Evolutionary conservation across 805 yeast species (phyloP).

Genomic region (Isabelozyma gotoi): DNA sequence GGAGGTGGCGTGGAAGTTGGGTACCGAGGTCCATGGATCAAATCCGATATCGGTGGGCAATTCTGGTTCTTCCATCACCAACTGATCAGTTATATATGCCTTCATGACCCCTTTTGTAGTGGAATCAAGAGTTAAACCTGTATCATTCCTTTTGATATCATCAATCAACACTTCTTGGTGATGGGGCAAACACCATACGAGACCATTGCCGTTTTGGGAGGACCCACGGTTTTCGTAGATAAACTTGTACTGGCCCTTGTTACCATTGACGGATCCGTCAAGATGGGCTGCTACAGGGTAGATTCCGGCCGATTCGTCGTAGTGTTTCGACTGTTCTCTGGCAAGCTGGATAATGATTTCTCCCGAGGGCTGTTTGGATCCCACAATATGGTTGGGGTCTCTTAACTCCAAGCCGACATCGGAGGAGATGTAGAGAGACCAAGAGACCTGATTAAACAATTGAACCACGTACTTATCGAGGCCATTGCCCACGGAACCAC

Average conservation of each 20-base stretch:
- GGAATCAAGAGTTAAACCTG: conserved; percentile 43
- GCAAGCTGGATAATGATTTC: conserved; percentile 58
- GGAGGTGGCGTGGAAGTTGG: conserved; percentile 24
- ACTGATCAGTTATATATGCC: conserved; percentile 40
- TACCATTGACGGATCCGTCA: conserved; percentile 15
- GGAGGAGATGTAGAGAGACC: conserved; percentile 63
- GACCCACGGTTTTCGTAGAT: conserved; percentile 26
- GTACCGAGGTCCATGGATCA: conserved; percentile 59
- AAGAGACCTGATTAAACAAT: conserved; percentile 56
- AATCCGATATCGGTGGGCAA: conserved; percentile 42
- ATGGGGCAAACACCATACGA: conserved; percentile 56
- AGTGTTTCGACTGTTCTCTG: conserved; percentile 39
- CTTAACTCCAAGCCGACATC: conserved; percentile 21
- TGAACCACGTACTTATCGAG: conserved; percentile 51
- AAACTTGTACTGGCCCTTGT: conserved; percentile 27
- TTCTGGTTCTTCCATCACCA: conserved; percentile 39
- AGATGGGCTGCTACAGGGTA: conserved; percentile 23
- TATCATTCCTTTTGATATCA: conserved; percentile 20
- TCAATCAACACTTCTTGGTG: conserved; percentile 41
- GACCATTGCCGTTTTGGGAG: conserved; percentile 21
- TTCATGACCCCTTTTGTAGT: conserved; percentile 51
- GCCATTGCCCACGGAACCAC: conserved; percentile 31
- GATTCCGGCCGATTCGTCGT: conserved; percentile 34
- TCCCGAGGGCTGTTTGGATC: conserved; percentile 28
- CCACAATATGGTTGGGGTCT: conserved; percentile 45